Evolutionary conservation across 2,329 filamentous ascomycete genomes (phyloP).

Genomic region (Aspergillus texensis): DNA sequence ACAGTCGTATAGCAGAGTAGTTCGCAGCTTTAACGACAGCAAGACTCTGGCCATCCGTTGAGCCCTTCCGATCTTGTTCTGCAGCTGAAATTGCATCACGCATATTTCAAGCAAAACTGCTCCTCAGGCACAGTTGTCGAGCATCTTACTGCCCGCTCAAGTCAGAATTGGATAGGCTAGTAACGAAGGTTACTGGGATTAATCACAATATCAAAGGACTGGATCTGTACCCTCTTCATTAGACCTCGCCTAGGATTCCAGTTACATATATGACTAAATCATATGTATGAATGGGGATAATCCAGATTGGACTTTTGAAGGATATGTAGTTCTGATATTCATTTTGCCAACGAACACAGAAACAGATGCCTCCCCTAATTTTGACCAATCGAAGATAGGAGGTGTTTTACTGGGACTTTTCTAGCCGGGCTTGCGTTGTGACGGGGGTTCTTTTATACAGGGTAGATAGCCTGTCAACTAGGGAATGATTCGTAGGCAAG

Average conservation of each 20-base stretch:
- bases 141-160: not conserved
- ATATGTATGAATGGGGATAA: no score
- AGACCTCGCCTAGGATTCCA: not conserved
- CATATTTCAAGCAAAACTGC: not conserved
- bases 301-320: no score
- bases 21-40: not conserved
- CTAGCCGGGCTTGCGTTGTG: no score
- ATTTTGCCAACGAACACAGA: no score
- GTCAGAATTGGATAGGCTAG: not conserved
- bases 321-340: no score
- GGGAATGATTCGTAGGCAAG: no score
- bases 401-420: no score
- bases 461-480: no score
- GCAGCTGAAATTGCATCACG: not conserved
- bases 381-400: no score
- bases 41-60: conserved; percentile 5
- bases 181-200: not conserved
- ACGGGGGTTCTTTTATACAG: no score
- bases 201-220: not conserved
- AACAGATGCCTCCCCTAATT: no score
- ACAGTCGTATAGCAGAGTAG: conserved; percentile 5
- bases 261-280: not conserved
- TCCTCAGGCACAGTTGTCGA: not conserved
- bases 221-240: not conserved
- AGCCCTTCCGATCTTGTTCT: not conserved